Base-by-base conservation (phyloP, 106 monocot genomes). In the Apostasia shenzhenica region DNA sequence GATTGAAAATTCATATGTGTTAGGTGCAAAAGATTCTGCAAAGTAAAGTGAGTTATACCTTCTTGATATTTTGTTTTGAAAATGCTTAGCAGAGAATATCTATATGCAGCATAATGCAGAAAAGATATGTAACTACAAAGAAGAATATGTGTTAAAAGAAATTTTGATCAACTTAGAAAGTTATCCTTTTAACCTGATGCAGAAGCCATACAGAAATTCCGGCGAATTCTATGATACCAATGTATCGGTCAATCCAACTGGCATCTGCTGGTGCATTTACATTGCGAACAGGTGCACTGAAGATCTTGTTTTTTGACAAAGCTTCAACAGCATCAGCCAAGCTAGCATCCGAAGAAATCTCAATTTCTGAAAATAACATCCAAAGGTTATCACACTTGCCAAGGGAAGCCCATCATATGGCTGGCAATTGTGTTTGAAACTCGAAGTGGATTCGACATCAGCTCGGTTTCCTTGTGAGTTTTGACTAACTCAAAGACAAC, bases 141-240 rank as follows among this genome's bases (percentile, higher is more conserved):
- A 60, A 60, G 40, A 62, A n/a, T 0, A 62, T 2, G 37, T 45
- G 2, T 11, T 62, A 12, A 7, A 45, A 45, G 45, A 58, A 13
- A 50, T 41, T 2, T 14, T 52, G 55, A 14, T 6, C 62, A 67
- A 57, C 11, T 48, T n/a, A n/a, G 67, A 40, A 26, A 4, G 6
- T 64, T 26, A 63, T 50, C 53, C 55, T 48, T 26, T 62, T 43
- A 45, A 91, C 95, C 95, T 95, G 95, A 82, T 91, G 81, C 41
- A 95, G 86, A 59, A 95, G 83, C 95, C 95, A 95, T 13, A 95
- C 83, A 66, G 86, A 85, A 80, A 95, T 88, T 65, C 95, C 95
- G 50, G 95, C 83, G 80, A 95, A 95, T 55, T 95, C 95, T 14
- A 91, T 77, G 40, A 95, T 86, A 43, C 95, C 95, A 68, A 95